Conservation (phyloP, 108 stramenopile species). For the Nitzschia inconspicua region DNA sequence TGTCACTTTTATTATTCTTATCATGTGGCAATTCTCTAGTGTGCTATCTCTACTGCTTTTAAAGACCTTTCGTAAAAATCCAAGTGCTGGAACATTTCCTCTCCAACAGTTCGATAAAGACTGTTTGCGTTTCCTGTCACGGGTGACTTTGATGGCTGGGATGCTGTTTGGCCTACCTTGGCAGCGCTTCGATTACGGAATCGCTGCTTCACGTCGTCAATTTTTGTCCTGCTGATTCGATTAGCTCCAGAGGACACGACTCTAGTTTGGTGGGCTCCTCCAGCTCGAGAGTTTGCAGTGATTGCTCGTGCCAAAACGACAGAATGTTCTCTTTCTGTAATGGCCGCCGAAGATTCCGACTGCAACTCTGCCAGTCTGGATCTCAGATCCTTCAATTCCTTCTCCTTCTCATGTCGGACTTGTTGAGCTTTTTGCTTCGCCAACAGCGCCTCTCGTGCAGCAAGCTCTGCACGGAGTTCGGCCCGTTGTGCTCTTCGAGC, state of each 20-base stretch:
- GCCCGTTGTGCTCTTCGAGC: conserved; percentile 63
- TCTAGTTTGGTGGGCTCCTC: neutral
- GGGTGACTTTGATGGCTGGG: neutral
- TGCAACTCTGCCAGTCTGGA: conserved; percentile 38
- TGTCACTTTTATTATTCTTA: neutral
- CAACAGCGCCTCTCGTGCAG: conserved; percentile 66
- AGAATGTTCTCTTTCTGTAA: conserved; percentile 37
- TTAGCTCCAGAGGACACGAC: neutral
- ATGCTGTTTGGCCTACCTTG: neutral
- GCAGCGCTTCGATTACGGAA: conserved; percentile 57
- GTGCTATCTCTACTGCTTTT: conserved; percentile 39
- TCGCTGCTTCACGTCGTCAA: conserved; percentile 62
- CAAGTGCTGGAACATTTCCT: conserved; percentile 71
- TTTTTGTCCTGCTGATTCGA: conserved; percentile 6
- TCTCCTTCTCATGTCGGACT: conserved; percentile 55
- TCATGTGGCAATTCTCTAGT: neutral
- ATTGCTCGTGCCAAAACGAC: conserved; percentile 29
- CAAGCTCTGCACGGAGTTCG: conserved; percentile 72
- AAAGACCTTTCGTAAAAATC: conserved; percentile 73
- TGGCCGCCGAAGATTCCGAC: conserved; percentile 37
- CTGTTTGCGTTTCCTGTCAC: conserved; percentile 9
- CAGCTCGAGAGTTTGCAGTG: neutral
- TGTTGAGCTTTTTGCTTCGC: conserved; percentile 51
- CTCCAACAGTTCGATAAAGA: conserved; percentile 40
- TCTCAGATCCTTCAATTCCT: conserved; percentile 60